Conservation (phyloP, 2,329 filamentous ascomycete species). For the Ascochyta rabiei region DNA sequence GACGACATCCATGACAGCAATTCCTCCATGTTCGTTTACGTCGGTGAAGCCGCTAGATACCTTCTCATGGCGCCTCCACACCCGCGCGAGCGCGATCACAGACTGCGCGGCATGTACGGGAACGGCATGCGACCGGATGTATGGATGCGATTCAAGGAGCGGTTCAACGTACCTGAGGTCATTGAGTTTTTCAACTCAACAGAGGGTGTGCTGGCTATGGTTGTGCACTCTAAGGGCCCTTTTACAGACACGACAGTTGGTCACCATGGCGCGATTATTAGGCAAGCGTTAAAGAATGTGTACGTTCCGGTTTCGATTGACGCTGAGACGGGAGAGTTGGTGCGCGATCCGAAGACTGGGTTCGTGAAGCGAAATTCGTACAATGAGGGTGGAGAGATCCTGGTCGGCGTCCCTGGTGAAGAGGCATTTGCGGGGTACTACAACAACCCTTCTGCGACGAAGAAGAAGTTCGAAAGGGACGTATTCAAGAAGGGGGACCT, state of each 20-base stretch:
- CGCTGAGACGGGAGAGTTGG: slow-evolving; percentile 68
- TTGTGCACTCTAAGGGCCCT: slow-evolving; percentile 60
- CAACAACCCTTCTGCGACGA: slow-evolving; percentile 68
- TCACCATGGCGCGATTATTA: slow-evolving; percentile 68
- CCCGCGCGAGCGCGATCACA: slow-evolving; percentile 63
- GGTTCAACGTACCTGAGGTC: slow-evolving; percentile 67
- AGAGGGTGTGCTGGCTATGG: slow-evolving; percentile 69
- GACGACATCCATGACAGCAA: slow-evolving; percentile 69
- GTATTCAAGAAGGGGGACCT: slow-evolving; percentile 54
- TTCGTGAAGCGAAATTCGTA: slow-evolving; percentile 68
- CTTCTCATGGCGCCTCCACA: slow-evolving; percentile 69
- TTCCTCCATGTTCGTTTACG: slow-evolving; percentile 74
- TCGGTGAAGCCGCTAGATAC: slow-evolving; percentile 77
- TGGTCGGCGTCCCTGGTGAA: slow-evolving; percentile 63
- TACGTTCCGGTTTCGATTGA: slow-evolving; percentile 72
- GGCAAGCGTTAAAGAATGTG: slow-evolving; percentile 58
- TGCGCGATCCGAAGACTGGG: slow-evolving; percentile 68
- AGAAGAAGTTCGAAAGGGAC: slow-evolving; percentile 57
- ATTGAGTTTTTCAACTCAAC: slow-evolving; percentile 79
- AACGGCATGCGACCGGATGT: slow-evolving; percentile 72
- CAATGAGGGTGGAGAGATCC: slow-evolving; percentile 72
- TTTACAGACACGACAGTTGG: slow-evolving; percentile 66
- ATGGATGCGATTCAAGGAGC: slow-evolving; percentile 66
- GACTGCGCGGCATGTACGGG: slow-evolving; percentile 65
- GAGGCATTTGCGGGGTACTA: slow-evolving; percentile 67